These are phyloP conservation scores for Wickerhamiella infanticola DNA, from an alignment of 1,139 yeast genomes.

Conservation along the genomic window DNA sequence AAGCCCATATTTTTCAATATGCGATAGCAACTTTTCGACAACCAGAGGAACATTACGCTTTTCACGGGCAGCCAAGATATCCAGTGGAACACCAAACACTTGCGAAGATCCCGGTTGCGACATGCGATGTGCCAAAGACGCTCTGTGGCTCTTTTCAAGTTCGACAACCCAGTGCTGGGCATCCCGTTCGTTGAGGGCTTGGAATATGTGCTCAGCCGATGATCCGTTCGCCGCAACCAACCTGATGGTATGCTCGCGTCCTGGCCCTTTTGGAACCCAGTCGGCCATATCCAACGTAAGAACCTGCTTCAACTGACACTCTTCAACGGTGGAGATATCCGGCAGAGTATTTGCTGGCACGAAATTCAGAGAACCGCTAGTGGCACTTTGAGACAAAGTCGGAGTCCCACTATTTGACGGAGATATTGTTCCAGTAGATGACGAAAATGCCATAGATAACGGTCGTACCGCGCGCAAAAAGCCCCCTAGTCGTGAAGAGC, in stretches of 20 bases:
- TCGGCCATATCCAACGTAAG: constrained; percentile 40
- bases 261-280: constrained; percentile 18
- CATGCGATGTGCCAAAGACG: constrained; percentile 21
- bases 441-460: constrained; percentile 25
- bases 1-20: constrained; percentile 68
- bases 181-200: constrained; percentile 48
- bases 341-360: constrained; percentile 48
- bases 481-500: constrained; percentile 7
- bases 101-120: constrained; percentile 22
- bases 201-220: constrained; percentile 43
- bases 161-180: constrained; percentile 60
- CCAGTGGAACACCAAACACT: constrained; percentile 85
- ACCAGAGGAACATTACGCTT: constrained; percentile 46
- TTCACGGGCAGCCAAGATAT: constrained; percentile 47
- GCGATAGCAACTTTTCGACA: constrained; percentile 47
- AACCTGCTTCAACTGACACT: constrained; percentile 40
- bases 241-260: constrained; percentile 1
- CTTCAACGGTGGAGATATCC: constrained; percentile 28
- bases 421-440: constrained; percentile 7
- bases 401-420: neutral
- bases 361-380: constrained; percentile 29
- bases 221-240: constrained; percentile 3
- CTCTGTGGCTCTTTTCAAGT: constrained; percentile 28
- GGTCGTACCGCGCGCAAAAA: constrained; percentile 29
- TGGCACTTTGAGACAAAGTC: neutral